phyloP scores from a whole-genome alignment of 257 asterid species.

The Rubia yunnanensis region DNA sequence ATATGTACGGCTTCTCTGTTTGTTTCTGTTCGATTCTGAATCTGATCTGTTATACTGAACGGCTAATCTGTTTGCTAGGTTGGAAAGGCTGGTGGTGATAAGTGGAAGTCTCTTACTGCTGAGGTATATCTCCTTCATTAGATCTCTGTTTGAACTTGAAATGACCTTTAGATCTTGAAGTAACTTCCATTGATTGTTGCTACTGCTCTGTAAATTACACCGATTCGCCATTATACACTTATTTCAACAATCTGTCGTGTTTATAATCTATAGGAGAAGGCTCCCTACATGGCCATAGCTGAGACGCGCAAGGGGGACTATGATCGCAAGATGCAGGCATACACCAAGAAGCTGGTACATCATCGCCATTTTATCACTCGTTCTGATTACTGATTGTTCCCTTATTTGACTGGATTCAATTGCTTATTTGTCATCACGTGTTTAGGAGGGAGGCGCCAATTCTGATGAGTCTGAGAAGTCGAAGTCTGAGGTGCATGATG shows the following conservation, averaged over 20 bases:
- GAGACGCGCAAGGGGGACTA: slow-evolving; percentile 52
- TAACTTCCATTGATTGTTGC: not conserved
- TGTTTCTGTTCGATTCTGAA: not conserved
- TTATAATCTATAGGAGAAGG: slow-evolving; percentile 35
- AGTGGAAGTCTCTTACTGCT: slow-evolving; percentile 49
- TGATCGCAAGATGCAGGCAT: slow-evolving; percentile 44
- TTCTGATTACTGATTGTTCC: not conserved
- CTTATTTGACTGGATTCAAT: too few species aligned
- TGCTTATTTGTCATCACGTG: not conserved
- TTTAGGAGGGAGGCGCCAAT: slow-evolving; percentile 36
- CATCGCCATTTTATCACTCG: not conserved
- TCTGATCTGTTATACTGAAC: not conserved
- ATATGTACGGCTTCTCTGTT: not conserved
- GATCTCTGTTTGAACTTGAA: not conserved
- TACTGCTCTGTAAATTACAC: not conserved
- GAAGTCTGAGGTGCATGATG: slow-evolving; percentile 57
- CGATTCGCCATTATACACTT: not conserved
- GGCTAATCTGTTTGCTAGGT: slow-evolving; percentile 27
- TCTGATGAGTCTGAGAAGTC: slow-evolving; percentile 67
- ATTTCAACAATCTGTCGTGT: not conserved
- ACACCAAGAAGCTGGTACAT: slow-evolving; percentile 54
- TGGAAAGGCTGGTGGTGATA: slow-evolving; percentile 62
- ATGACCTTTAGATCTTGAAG: not conserved
- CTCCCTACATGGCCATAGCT: slow-evolving; percentile 42
- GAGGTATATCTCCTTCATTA: slow-evolving; percentile 27